Base-by-base conservation (phyloP, 2,329 filamentous ascomycete species). In the Metarhizium anisopliae region DNA sequence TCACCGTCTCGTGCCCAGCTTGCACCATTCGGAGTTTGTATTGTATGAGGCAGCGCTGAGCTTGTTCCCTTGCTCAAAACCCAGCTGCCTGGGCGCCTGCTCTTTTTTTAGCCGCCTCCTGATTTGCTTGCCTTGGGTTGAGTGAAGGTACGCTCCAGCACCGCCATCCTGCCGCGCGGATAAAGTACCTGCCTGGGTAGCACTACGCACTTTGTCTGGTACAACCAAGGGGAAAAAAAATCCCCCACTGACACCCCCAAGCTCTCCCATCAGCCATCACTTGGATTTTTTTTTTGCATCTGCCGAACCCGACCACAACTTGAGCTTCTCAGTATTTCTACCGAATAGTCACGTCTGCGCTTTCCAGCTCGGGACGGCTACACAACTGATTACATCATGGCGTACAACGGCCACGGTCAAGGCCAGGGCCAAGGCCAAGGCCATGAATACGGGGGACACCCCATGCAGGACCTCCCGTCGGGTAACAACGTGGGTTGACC, bases 391-490 rank as follows among this genome's bases (percentile, higher is more conserved):
- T 61, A 54, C 63, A 70, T 56, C 58, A 75, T 75, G 73, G 85
- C 85, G 66, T 87, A 87, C 74, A 81, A 82, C 72, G 81, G 82
- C 68, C 72, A 75, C 66, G 77, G 79, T 72, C 78, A 79, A 67
- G 79, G 80, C 62, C 42, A 55, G 5, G 53, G 56, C 35, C 42
- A 55, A 10, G 53, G 56, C 35, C 70, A 74, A 62, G 76, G 77
- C 59, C 76, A 81, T 61, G 80, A 80, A 55, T 86, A 84, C 62
- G 76, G 82, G 56, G 79, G 66, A 63, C 85, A 89, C 68, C 79
- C 77, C 57, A 71, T 89, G 66, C 83, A 88, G 67, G 85, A 90
- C 66, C 76, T 89, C 38, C 80, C 82, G 59, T 69, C 78, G 57
- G 79, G 79, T 57, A 77, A 75, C 65, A 77, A 76, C 67, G 86